Conservation (phyloP, 2,329 filamentous ascomycete species). For the Pyrenophora tritici-repentis region DNA sequence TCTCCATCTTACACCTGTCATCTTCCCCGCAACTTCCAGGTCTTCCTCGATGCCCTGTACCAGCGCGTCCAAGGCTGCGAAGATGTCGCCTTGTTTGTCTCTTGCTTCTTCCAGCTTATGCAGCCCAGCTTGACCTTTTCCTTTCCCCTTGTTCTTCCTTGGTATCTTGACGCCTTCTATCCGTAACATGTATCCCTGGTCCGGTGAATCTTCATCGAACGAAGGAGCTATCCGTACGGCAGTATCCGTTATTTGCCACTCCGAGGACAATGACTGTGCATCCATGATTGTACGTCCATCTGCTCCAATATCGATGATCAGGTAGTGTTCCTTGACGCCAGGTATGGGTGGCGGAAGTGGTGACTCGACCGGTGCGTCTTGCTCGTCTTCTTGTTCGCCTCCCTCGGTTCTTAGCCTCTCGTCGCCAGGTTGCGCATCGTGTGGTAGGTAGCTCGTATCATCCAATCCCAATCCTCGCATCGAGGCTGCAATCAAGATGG, state of each 20-base stretch:
- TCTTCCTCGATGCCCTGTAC: slow-evolving; percentile 44
- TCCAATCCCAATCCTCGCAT: slow-evolving; percentile 59
- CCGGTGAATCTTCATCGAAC: slow-evolving; percentile 57
- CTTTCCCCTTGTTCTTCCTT: slow-evolving; percentile 39
- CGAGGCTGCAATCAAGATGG: slow-evolving; percentile 71
- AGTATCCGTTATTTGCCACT: slow-evolving; percentile 70
- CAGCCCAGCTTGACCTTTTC: slow-evolving; percentile 34
- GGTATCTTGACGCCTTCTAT: slow-evolving; percentile 60
- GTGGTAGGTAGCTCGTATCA: slow-evolving; percentile 47
- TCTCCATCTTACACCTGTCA: slow-evolving; percentile 25
- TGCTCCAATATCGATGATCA: slow-evolving; percentile 59
- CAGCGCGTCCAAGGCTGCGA: slow-evolving; percentile 45
- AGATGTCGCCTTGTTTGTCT: slow-evolving; percentile 42
- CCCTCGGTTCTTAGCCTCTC: slow-evolving; percentile 20
- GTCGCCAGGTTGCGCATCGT: slow-evolving; percentile 27
- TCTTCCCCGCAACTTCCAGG: slow-evolving; percentile 43
- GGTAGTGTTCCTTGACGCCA: slow-evolving; percentile 59
- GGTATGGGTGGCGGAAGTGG: slow-evolving; percentile 54
- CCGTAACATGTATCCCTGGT: slow-evolving; percentile 62
- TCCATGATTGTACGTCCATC: slow-evolving; percentile 62
- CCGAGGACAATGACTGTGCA: slow-evolving; percentile 72
- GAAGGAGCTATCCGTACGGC: slow-evolving; percentile 64
- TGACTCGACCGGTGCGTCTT: slow-evolving; percentile 39
- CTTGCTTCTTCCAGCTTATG: slow-evolving; percentile 37
- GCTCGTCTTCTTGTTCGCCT: slow-evolving; percentile 30